These are phyloP conservation scores for Boletus rufocinnamomeus DNA, from an alignment of 768 basidiomycete species.

Conservation along the genomic window DNA sequence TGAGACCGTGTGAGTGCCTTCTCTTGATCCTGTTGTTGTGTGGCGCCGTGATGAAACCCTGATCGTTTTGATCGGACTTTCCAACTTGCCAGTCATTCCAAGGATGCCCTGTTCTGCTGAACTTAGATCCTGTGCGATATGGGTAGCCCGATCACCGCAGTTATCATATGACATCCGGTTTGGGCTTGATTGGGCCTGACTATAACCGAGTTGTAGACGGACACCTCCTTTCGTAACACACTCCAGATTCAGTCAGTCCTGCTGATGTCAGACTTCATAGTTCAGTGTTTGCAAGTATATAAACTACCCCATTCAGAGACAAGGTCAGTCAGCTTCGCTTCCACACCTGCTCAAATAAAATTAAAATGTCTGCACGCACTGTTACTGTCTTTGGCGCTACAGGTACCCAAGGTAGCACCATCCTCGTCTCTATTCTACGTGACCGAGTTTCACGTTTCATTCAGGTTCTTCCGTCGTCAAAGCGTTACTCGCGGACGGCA, in stretches of 20 bases:
- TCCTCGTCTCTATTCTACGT: neutral
- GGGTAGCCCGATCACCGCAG: neutral
- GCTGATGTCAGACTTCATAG: neutral
- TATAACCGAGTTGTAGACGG: neutral
- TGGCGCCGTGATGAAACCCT: neutral
- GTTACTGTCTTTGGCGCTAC: slow-evolving; percentile 40
- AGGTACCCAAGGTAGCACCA: slow-evolving; percentile 34
- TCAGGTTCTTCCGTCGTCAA: slow-evolving; percentile 31
- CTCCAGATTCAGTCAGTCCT: neutral
- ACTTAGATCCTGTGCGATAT: neutral
- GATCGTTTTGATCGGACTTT: neutral
- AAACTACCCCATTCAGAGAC: neutral
- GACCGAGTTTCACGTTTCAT: neutral
- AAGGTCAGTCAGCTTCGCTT: slow-evolving; percentile 8
- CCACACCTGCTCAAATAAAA: neutral
- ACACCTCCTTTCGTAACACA: neutral
- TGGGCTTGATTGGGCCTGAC: neutral
- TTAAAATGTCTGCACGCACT: slow-evolving; percentile 23
- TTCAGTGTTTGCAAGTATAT: neutral
- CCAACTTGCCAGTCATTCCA: neutral
- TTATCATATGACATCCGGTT: neutral
- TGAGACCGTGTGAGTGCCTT: neutral
- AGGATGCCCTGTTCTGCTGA: neutral
- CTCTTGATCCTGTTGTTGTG: neutral
- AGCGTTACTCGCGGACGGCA: slow-evolving; percentile 36